Evolutionary conservation across 1,139 yeast genomes (phyloP), one percentile per base, ranked within the genome.

Genomic region (Eremothecium gossypii): DNA sequence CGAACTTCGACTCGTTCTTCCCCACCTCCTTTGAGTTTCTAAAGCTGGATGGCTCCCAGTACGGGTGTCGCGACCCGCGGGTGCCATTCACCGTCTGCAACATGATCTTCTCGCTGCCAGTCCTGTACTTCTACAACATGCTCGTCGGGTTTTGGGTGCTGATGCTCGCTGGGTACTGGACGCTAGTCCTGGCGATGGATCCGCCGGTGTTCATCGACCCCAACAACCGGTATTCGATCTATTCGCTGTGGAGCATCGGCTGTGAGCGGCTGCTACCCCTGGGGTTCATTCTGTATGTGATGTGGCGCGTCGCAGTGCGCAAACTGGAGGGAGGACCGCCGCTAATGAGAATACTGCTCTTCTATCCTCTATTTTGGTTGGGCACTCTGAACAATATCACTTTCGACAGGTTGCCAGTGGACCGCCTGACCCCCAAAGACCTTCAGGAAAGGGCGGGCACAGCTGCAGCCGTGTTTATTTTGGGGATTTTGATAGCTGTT

Each of bases 371-470:
- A 5, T 83, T 83, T 55, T 86, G 95, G 95, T 54, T 84, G 2
- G 96, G 96, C 1, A 72, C 84, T 33, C 69, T 87, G 54, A 89
- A 89, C 58, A 87, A 87, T 60, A 73, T 85, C 54, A 86, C 95
- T 0, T 87, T 89, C 63, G 96, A 86, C 54, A 67, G 89, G 47
- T 65, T 91, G 13, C 96, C 96, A 0, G 79, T 89, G 9, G 97
- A 91, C 57, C 68, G 98, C 45, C 67, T 91, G 37, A 83, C 93
- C 0, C 54, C 77, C 2, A 64, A 68, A 7, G 97, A 89, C 57
- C 66, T 91, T 32, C 74, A 71, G 49, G 73, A 74, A 30, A 89
- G 82, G 60, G 78, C 89, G 0, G 96, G 95, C 0, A 87, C 95
- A 0, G 59, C 83, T 42, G 46, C 77, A 0, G 84, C 95, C 0